Percentiles rank a stretch among this genome's conserved stretches.
These are phyloP conservation scores for Cornus kousa DNA, from an alignment of 148 eudicot species.

Conservation along the genomic window DNA sequence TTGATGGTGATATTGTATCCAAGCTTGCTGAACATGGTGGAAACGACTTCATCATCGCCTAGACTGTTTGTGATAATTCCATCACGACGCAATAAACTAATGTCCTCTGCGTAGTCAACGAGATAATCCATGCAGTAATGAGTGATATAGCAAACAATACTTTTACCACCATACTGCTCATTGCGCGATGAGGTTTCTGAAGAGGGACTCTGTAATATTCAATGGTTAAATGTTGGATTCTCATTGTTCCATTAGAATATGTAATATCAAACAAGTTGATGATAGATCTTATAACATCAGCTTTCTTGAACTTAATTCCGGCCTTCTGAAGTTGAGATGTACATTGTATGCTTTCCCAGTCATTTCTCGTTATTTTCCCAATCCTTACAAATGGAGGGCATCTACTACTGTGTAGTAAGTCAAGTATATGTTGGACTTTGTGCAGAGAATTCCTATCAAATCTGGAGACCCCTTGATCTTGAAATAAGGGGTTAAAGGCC, in stretches of 20 bases:
- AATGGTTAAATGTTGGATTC: conserved; percentile 5
- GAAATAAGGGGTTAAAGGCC: not conserved
- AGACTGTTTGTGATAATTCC: conserved; percentile 6
- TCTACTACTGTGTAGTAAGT: conserved; percentile 1
- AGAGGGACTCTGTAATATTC: not conserved
- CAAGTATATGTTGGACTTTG: conserved; percentile 22
- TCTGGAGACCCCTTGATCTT: conserved; percentile 1
- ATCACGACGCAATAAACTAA: not conserved
- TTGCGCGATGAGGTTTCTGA: not conserved
- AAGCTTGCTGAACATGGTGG: not conserved
- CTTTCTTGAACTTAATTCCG: conserved; percentile 14
- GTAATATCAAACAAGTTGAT: not conserved
- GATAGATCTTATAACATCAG: too few relatives aligned
- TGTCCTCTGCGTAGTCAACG: conserved; percentile 8
- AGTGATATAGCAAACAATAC: conserved; percentile 2
- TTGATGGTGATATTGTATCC: not conserved
- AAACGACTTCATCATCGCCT: conserved; percentile 12
- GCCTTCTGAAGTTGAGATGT: conserved; percentile 7
- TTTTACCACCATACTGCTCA: conserved; percentile 1
- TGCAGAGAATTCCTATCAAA: too few relatives aligned
- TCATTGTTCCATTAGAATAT: not conserved
- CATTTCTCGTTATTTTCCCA: not conserved
- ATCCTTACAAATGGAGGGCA: not conserved
- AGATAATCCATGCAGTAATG: conserved; percentile 14
- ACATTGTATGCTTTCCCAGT: conserved; percentile 4